These are phyloP conservation scores for Hypoxylon fragiforme DNA, from an alignment of 495 filamentous ascomycete species.

Conservation along the genomic window DNA sequence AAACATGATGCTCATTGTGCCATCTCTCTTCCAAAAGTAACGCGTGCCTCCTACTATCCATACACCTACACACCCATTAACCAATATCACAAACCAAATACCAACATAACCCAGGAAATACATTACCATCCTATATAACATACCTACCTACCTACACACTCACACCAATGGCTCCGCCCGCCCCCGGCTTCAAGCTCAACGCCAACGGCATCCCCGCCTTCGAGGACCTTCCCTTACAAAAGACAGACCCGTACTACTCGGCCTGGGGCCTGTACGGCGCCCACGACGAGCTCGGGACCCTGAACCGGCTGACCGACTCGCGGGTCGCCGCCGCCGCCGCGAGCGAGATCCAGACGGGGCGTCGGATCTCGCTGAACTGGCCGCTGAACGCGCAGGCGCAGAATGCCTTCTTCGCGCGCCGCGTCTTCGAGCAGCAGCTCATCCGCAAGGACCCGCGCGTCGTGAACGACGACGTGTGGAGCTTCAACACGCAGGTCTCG, in stretches of 20 bases:
- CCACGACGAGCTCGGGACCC: constrained; percentile 50
- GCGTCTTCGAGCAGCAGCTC: constrained; percentile 46
- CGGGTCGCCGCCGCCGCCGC: constrained; percentile 48
- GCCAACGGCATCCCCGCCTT: constrained; percentile 48
- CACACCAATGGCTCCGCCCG: constrained; percentile 34
- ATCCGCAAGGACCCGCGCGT: constrained; percentile 40
- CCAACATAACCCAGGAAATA: background rate
- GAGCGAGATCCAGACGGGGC: constrained; percentile 56
- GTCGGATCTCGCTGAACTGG: constrained; percentile 51
- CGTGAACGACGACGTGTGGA: constrained; percentile 63
- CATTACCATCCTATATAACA: background rate
- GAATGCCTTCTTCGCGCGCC: constrained; percentile 43
- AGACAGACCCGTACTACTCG: constrained; percentile 44
- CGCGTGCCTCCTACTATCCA: no score
- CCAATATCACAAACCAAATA: no score
- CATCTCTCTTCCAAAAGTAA: no score
- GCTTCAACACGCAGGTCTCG: constrained; percentile 61
- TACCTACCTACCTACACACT: background rate
- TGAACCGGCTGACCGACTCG: constrained; percentile 52
- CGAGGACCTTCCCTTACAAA: constrained; percentile 47
- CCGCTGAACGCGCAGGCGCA: constrained; percentile 45
- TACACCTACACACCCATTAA: no score
- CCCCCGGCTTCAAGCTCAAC: constrained; percentile 42
- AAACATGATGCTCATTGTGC: no score
- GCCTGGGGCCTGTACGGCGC: constrained; percentile 57